These are phyloP conservation scores for Pythium guiyangense DNA, from an alignment of 352 stramenopile species.

Conservation along the genomic window DNA sequence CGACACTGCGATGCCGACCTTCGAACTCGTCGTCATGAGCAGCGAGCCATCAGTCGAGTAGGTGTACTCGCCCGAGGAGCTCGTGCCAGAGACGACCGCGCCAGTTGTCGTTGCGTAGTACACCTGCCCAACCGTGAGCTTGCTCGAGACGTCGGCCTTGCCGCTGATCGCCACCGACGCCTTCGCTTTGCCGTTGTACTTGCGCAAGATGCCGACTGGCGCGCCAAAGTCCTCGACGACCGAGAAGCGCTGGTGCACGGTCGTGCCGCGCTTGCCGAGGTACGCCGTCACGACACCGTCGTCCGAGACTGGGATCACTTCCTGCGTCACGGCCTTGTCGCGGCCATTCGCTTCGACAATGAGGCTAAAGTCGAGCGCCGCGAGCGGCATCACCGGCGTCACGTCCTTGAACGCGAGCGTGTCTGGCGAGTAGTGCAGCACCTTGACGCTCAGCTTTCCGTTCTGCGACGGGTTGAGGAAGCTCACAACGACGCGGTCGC, in stretches of 20 bases:
- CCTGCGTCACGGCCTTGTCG: conserved; percentile 29
- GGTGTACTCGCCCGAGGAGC: conserved; percentile 27
- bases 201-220: conserved; percentile 42
- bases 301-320: conserved; percentile 31
- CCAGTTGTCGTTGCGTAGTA: conserved; percentile 66
- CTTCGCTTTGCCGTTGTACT: conserved; percentile 23
- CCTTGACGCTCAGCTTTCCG: conserved; percentile 38
- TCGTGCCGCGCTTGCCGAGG: conserved; percentile 29
- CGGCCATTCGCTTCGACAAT: conserved; percentile 3
- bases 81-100: conserved; percentile 19
- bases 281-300: conserved; percentile 46
- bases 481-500: conserved; percentile 51
- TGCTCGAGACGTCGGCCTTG: conserved; percentile 26
- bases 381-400: conserved; percentile 43
- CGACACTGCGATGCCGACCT: conserved; percentile 46
- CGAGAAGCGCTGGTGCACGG: conserved; percentile 33
- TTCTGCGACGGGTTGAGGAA: conserved; percentile 54
- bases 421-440: conserved; percentile 39
- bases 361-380: conserved; percentile 27
- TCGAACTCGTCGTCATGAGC: conserved; percentile 50
- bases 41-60: conserved; percentile 24
- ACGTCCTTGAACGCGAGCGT: conserved; percentile 41
- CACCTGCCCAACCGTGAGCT: conserved; percentile 21
- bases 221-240: conserved; percentile 40
- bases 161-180: conserved; percentile 26